Base-by-base conservation (phyloP, 345 rosid species). In the Eucalyptus coolabah region DNA sequence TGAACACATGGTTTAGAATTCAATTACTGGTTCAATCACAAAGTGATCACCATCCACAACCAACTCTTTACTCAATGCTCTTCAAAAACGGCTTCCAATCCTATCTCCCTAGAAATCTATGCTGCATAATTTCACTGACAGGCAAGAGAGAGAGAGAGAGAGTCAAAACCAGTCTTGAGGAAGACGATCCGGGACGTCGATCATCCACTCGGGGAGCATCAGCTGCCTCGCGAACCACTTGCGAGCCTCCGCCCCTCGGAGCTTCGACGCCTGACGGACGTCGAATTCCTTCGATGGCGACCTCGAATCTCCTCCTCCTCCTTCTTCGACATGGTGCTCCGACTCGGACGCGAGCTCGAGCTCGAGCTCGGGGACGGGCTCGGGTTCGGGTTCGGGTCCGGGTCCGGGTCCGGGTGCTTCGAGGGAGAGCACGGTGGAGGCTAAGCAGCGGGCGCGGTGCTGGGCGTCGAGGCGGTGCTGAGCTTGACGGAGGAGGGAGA, bases 131-230 rank as follows among this genome's bases (percentile, higher is more conserved):
- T 77, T 40, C 13, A 77, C 85, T 10, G 40, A 50, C 83, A 40
- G 56, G 42, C 9, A 8, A 11, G 86, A 45, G 24, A 13, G 50
- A 77, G 90, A 14, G 90, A 14, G 87, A 40, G 47, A 88, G 47
- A 77, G 47, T 77, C 28, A 80, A 51, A 21, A 97, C 99, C 99
- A 97, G 88, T 97, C 98, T 65, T 89, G 93, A 90, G 92, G 90
- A 86, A 97, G 89, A 86, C 93, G 91, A 91, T 95, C 97, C 60
- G 99, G 99, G 51, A 97, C 95, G 91, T 97, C 99, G 92, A 98
- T 97, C 96, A 97, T 98, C 99, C 99, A 98, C 89, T 97, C 99
- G 7, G 96, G 99, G 34, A 96, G 95, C 99, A 97, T 96, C 49
- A 98, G 91, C 95, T 96, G 98, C n/a, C 91, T 93, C 1, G 99